phyloP scores from a whole-genome alignment of 2,329 filamentous ascomycete species.

The Claviceps pazoutovae region DNA sequence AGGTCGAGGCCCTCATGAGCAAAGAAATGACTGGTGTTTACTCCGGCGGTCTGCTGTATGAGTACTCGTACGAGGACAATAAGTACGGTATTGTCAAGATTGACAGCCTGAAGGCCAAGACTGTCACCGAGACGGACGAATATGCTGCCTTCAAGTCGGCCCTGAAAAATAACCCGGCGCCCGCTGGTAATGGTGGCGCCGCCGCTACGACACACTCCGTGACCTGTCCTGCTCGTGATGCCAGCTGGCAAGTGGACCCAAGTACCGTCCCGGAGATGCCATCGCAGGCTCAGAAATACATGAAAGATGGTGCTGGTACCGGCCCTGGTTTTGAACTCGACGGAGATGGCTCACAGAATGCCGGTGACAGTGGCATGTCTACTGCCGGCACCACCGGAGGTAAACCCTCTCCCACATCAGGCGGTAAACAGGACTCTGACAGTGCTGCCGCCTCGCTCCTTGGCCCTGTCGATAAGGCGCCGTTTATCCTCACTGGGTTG shows the following conservation, averaged over 20 bases:
- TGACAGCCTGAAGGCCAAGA: conserved; percentile 39
- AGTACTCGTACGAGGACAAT: conserved; percentile 72
- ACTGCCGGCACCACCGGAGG: conserved; percentile 26
- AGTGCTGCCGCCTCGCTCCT: conserved; percentile 17
- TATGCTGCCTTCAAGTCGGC: conserved; percentile 42
- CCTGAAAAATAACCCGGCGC: conserved; percentile 32
- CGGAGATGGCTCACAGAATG: conserved; percentile 40
- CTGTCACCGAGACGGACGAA: conserved; percentile 43
- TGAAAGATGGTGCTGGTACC: conserved; percentile 37
- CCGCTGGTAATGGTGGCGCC: conserved; percentile 36
- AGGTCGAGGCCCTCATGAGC: conserved; percentile 68
- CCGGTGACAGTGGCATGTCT: conserved; percentile 31
- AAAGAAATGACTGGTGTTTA: conserved; percentile 76
- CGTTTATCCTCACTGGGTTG: conserved; percentile 22
- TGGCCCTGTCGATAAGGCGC: conserved; percentile 15
- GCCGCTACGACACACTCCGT: conserved; percentile 31
- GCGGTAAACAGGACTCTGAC: conserved; percentile 12
- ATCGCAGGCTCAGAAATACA: conserved; percentile 34
- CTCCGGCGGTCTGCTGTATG: conserved; percentile 92
- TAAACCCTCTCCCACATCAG: conserved; percentile 16
- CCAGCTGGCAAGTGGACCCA: conserved; percentile 36
- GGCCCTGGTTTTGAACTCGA: conserved; percentile 38
- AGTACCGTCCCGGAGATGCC: conserved; percentile 39
- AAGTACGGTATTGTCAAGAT: conserved; percentile 69
- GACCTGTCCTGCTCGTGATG: conserved; percentile 35